A percentile compares a stretch with the other conserved stretches of the same genome.
phyloP scores from a whole-genome alignment of 2,329 filamentous ascomycete genomes.

The Hysterium pulicare region DNA sequence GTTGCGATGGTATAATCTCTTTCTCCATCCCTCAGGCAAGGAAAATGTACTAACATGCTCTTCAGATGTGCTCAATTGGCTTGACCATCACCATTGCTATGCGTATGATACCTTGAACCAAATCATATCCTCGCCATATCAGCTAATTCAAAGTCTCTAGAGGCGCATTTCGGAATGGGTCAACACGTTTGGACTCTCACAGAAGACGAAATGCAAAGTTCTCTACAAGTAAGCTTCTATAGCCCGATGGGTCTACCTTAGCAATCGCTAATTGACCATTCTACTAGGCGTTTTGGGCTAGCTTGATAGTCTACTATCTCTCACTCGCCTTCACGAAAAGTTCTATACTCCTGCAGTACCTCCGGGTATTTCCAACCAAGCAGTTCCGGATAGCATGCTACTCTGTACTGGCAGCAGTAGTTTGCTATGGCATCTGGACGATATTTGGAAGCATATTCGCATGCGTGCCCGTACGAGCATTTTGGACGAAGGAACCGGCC shows the following conservation, averaged over 20 bases:
- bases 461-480: slow-evolving; percentile 25
- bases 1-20: too few species aligned
- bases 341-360: slow-evolving; percentile 33
- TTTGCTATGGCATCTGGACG: slow-evolving; percentile 23
- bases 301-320: slow-evolving; percentile 7
- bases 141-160: too few species aligned
- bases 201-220: neutral
- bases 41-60: too few species aligned
- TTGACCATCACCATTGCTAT: neutral
- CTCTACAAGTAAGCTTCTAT: too few species aligned
- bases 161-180: neutral
- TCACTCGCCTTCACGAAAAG: slow-evolving; percentile 26
- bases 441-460: slow-evolving; percentile 26
- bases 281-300: slow-evolving; percentile 3
- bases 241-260: too few species aligned
- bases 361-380: slow-evolving; percentile 28
- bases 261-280: too few species aligned
- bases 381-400: slow-evolving; percentile 22
- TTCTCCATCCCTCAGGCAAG: too few species aligned
- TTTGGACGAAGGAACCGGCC: slow-evolving; percentile 21
- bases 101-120: too few species aligned
- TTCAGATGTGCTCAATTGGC: neutral
- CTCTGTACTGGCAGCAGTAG: slow-evolving; percentile 21
- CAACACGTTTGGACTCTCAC: neutral
- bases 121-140: too few species aligned